A percentile compares a stretch with the other conserved stretches of the same genome.
These are phyloP conservation scores for Fusarium sp. DNA, from an alignment of 2,329 filamentous ascomycete species.

Conservation along the genomic window DNA sequence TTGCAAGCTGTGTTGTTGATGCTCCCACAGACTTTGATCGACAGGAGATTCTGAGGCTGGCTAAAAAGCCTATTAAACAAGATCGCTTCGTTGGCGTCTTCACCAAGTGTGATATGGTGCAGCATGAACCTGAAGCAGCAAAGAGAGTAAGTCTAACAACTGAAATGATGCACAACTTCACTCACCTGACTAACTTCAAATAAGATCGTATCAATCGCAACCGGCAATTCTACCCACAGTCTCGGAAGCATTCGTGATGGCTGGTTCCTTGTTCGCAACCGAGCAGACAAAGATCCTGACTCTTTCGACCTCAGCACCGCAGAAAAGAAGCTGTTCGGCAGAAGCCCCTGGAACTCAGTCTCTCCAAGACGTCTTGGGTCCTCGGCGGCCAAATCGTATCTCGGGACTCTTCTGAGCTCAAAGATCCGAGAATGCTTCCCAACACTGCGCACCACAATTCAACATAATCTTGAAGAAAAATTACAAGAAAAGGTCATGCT, in stretches of 20 bases:
- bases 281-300: constrained; percentile 41
- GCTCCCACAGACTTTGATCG: constrained; percentile 50
- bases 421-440: constrained; percentile 54
- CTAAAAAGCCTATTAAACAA: constrained; percentile 46
- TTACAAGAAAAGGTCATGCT: constrained; percentile 29
- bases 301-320: constrained; percentile 46
- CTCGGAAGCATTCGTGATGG: constrained; percentile 30
- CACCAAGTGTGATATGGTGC: constrained; percentile 54
- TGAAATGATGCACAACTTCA: fast-evolving
- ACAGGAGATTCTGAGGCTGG: constrained; percentile 49
- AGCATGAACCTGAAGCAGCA: constrained; percentile 22
- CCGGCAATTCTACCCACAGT: constrained; percentile 4
- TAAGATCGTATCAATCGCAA: constrained; percentile 33
- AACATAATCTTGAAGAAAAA: constrained; percentile 33
- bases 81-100: constrained; percentile 53
- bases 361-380: constrained; percentile 46
- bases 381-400: constrained; percentile 46
- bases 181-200: neutral
- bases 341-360: constrained; percentile 48
- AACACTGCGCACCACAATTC: constrained; percentile 44
- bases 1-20: constrained; percentile 51
- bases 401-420: constrained; percentile 50
- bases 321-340: constrained; percentile 49
- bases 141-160: neutral
- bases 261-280: constrained; percentile 56